phyloP scores from a whole-genome alignment of 1,284 basidiomycete species.

The Cryptococcus wingfieldii region DNA sequence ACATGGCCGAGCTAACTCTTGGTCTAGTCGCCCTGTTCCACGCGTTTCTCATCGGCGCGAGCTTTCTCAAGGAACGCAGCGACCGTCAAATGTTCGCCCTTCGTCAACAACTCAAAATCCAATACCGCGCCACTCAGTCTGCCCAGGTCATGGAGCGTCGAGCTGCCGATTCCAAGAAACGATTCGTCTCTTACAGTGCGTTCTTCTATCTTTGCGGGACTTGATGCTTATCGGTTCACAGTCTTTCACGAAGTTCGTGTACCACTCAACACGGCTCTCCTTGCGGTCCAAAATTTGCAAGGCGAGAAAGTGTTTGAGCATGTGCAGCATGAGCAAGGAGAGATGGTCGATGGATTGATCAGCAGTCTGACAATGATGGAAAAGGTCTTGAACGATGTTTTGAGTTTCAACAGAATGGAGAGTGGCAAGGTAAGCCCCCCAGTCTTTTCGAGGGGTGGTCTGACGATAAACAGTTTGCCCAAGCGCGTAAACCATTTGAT shows the following conservation, averaged over 20 bases:
- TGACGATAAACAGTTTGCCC: slow-evolving; percentile 17
- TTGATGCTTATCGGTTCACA: slow-evolving; percentile 20
- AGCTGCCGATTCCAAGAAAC: slow-evolving; percentile 69
- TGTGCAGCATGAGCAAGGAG: slow-evolving; percentile 34
- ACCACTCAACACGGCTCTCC: slow-evolving; percentile 79
- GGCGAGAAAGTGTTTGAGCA: slow-evolving; percentile 53
- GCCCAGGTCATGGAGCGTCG: slow-evolving; percentile 79
- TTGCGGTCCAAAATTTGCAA: slow-evolving; percentile 86
- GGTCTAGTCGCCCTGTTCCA: slow-evolving; percentile 39
- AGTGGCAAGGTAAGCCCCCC: slow-evolving; percentile 36
- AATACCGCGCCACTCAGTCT: slow-evolving; percentile 65
- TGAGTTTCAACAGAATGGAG: slow-evolving; percentile 54
- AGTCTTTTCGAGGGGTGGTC: no score
- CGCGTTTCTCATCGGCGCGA: slow-evolving; percentile 42
- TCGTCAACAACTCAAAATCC: slow-evolving; percentile 68
- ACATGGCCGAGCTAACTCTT: neutral
- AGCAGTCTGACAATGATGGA: slow-evolving; percentile 75
- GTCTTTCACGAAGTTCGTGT: slow-evolving; percentile 67
- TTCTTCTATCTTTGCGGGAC: slow-evolving; percentile 27
- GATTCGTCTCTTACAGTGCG: slow-evolving; percentile 75
- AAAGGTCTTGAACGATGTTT: slow-evolving; percentile 72
- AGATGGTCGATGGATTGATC: slow-evolving; percentile 55
- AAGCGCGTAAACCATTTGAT: slow-evolving; percentile 61
- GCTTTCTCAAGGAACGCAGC: slow-evolving; percentile 50
- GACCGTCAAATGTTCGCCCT: slow-evolving; percentile 61